A percentile compares a stretch with the other conserved stretches of the same genome.
phyloP scores from a whole-genome alignment of 1,284 basidiomycete species.

The Tilletiopsis washingtonensis region DNA sequence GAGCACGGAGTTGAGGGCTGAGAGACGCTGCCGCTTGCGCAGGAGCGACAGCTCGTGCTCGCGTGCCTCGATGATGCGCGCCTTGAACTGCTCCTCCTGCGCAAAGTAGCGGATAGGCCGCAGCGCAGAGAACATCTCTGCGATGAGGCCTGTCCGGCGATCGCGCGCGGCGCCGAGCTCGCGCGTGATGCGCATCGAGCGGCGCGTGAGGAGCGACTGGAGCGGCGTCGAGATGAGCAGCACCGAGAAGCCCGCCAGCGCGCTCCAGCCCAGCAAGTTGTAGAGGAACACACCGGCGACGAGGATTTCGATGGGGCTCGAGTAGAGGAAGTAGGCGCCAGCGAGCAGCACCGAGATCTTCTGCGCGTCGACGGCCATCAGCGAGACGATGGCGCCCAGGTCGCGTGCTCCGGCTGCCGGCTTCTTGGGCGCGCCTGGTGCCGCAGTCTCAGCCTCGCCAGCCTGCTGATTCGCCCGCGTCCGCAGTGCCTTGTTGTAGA shows the following conservation, averaged over 20 bases:
- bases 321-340: conserved; percentile 12
- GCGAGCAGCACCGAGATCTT: conserved; percentile 6
- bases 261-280: conserved; percentile 24
- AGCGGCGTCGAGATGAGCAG: conserved; percentile 17
- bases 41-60: conserved; percentile 9
- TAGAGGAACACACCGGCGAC: conserved; percentile 22
- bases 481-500: conserved; percentile 83
- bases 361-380: conserved; percentile 18
- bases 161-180: conserved; percentile 13
- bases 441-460: conserved; percentile 40
- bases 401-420: conserved; percentile 9
- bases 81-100: conserved; percentile 21
- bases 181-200: conserved; percentile 3
- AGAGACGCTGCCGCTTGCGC: not conserved
- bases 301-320: conserved; percentile 17
- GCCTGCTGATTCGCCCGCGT: conserved; percentile 57
- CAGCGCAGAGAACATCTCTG: conserved; percentile 19
- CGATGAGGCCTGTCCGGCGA: conserved; percentile 15
- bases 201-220: conserved; percentile 9
- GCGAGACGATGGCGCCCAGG: conserved; percentile 20
- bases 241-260: conserved; percentile 15
- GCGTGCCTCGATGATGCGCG: conserved; percentile 10
- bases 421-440: conserved; percentile 19
- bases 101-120: conserved; percentile 29
- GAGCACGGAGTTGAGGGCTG: conserved; percentile 8